Evolutionary conservation across 768 basidiomycete genomes (phyloP), one percentile per base, ranked within the genome.

Genomic region (Gautieria morchelliformis): DNA sequence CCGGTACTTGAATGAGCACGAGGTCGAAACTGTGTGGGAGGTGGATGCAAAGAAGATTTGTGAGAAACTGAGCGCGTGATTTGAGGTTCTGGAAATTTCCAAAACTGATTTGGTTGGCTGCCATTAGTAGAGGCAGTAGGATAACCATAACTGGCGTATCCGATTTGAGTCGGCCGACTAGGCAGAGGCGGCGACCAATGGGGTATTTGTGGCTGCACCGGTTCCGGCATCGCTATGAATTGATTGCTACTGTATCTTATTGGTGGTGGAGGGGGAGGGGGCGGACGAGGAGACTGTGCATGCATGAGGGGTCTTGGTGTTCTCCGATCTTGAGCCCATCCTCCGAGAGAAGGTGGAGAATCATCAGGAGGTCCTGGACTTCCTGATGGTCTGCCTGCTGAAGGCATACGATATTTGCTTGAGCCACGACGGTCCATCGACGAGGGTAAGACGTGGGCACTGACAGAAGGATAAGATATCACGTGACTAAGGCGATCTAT

Each of bases 161-260:
- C 69, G 62, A 74, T 79, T 30, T 66, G 64, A 14, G 79, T 62
- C 51, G 77, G 72, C 55, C 64, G 70, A 35, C 33, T 35, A 35
- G 70, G 67, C 24, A 68, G 59, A 44, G 66, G 65, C 58, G 66
- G 65, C 58, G 68, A 30, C 61, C 64, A 59, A 51, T 56, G 53
- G 2, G 44, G 14, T 10, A 12, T 19, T 11, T 48, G 63, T n/a
- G 52, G 60, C 41, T 49, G 65, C 24, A 58, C 63, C 59, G 57
- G 60, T 58, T 53, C 61, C 22, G 54, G 65, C 61, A 59, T 68
- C 52, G 54, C 60, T 19, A 63, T 58, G 4, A 49, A 60, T 6
- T 55, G 62, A 47, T 56, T 61, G 3, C 60, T 44, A 22, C 52
- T 64, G 51, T 37, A 33, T 33, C 49, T 20, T 15, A n/a, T 51